Percentiles rank a stretch among this genome's conserved stretches.
Conservation (phyloP, 305 asterid genomes). For the Solanum hybrid region DNA sequence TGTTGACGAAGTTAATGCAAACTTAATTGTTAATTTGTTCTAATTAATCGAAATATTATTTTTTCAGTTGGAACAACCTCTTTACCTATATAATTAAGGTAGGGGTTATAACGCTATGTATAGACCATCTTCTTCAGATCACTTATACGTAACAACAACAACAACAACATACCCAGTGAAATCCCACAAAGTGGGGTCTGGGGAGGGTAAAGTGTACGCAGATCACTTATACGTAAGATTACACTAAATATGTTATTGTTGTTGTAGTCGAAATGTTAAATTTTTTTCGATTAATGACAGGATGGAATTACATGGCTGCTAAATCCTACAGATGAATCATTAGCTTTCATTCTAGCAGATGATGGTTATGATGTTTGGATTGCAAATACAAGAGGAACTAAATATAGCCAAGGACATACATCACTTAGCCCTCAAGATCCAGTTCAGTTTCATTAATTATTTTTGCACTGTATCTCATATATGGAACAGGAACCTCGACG, state of each 20-base stretch:
- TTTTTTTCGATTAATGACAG: slow-evolving; percentile 15
- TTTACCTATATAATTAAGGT: no score
- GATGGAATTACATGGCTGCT: slow-evolving; percentile 54
- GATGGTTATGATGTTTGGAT: slow-evolving; percentile 64
- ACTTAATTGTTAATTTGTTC: neutral
- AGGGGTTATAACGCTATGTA: neutral
- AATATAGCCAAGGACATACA: slow-evolving; percentile 48
- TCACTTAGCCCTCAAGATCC: slow-evolving; percentile 32
- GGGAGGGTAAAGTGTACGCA: neutral
- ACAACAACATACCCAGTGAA: no score
- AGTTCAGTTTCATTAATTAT: slow-evolving; percentile 6
- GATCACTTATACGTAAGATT: neutral
- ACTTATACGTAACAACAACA: no score
- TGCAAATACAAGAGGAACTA: slow-evolving; percentile 53
- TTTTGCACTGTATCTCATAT: neutral
- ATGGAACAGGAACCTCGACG: no score
- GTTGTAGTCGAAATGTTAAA: neutral
- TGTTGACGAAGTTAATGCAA: neutral
- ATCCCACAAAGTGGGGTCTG: no score
- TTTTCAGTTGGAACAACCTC: neutral
- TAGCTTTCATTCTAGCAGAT: slow-evolving; percentile 56
- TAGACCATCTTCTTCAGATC: neutral
- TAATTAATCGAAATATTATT: neutral
- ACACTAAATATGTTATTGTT: neutral
- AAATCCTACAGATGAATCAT: slow-evolving; percentile 36